These are phyloP conservation scores for Xylaria digitata DNA, from an alignment of 2,329 filamentous ascomycete species.

Conservation along the genomic window DNA sequence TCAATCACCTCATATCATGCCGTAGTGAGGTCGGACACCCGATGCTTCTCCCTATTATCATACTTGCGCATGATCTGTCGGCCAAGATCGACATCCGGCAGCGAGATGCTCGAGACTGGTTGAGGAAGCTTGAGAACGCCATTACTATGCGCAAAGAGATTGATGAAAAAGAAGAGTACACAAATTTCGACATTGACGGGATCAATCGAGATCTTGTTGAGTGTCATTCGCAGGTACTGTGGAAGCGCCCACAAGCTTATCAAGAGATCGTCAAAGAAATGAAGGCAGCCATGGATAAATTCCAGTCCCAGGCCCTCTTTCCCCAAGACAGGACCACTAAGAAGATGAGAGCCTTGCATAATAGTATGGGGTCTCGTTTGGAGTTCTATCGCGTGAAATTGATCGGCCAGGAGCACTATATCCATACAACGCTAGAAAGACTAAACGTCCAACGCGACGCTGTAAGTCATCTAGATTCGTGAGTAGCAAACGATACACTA, in stretches of 20 bases:
- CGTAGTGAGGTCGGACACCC: slow-evolving; percentile 65
- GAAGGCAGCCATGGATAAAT: slow-evolving; percentile 60
- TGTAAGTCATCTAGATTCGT: slow-evolving; percentile 54
- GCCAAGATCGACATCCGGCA: slow-evolving; percentile 69
- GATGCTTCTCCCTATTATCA: slow-evolving; percentile 67
- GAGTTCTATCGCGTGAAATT: slow-evolving; percentile 72
- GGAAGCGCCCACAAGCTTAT: slow-evolving; percentile 72
- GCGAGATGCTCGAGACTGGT: slow-evolving; percentile 71
- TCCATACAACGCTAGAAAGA: slow-evolving; percentile 69
- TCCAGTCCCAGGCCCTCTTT: slow-evolving; percentile 49
- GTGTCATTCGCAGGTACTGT: slow-evolving; percentile 71
- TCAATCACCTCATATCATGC: slow-evolving; percentile 64
- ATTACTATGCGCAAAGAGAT: slow-evolving; percentile 71
- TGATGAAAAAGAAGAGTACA: slow-evolving; percentile 65
- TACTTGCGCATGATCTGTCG: slow-evolving; percentile 69
- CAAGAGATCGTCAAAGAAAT: slow-evolving; percentile 64
- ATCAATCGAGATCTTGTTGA: slow-evolving; percentile 72
- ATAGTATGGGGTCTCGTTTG: slow-evolving; percentile 64
- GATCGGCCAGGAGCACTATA: slow-evolving; percentile 71
- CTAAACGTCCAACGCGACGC: slow-evolving; percentile 71
- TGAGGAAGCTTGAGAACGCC: slow-evolving; percentile 69
- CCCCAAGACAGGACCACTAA: slow-evolving; percentile 39
- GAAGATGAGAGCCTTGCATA: slow-evolving; percentile 54
- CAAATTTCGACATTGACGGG: slow-evolving; percentile 67
- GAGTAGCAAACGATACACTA: slow-evolving; percentile 12